A percentile compares a stretch with the other conserved stretches of the same genome.
Evolutionary conservation across 2,329 filamentous ascomycete genomes (phyloP).

Genomic region (Ophiostoma australiae): DNA sequence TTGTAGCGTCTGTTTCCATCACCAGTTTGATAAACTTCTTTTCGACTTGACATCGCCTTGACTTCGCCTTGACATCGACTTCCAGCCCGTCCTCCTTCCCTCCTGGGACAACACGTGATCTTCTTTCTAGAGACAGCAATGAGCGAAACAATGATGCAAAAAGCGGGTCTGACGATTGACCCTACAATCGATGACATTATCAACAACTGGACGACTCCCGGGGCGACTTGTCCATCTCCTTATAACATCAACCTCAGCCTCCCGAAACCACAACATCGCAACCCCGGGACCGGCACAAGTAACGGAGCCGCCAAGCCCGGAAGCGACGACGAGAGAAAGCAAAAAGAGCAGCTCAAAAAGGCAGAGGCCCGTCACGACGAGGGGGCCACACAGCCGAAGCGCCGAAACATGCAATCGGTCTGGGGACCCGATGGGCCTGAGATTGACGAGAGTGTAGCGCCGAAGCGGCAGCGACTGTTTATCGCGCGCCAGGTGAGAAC

Average conservation of each 20-base stretch:
- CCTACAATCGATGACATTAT: conserved; percentile 11
- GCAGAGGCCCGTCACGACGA: not conserved
- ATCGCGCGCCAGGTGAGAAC: conserved; percentile 27
- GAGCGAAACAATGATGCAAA: conserved; percentile 10
- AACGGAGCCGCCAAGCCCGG: conserved; percentile 1
- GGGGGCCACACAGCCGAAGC: not conserved
- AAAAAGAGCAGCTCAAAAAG: not conserved
- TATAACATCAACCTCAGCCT: not conserved
- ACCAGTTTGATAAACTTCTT: too few relatives aligned
- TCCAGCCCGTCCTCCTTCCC: not conserved
- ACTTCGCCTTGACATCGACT: not conserved
- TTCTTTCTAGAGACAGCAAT: not conserved
- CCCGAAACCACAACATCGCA: not conserved
- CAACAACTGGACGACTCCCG: conserved; percentile 8
- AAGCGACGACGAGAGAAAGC: conserved; percentile 5
- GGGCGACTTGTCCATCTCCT: conserved; percentile 11
- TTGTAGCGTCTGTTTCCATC: not conserved
- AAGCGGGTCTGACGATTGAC: conserved; percentile 14
- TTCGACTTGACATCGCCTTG: not conserved
- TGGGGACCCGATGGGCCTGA: conserved; percentile 26
- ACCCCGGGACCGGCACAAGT: not conserved
- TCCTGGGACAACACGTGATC: not conserved
- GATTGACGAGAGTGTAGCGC: conserved; percentile 22
- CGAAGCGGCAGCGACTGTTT: conserved; percentile 28
- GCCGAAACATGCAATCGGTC: conserved; percentile 23